Evolutionary conservation across 2,329 filamentous ascomycete species (phyloP).

Genomic region (Colletotrichum eremochloae): DNA sequence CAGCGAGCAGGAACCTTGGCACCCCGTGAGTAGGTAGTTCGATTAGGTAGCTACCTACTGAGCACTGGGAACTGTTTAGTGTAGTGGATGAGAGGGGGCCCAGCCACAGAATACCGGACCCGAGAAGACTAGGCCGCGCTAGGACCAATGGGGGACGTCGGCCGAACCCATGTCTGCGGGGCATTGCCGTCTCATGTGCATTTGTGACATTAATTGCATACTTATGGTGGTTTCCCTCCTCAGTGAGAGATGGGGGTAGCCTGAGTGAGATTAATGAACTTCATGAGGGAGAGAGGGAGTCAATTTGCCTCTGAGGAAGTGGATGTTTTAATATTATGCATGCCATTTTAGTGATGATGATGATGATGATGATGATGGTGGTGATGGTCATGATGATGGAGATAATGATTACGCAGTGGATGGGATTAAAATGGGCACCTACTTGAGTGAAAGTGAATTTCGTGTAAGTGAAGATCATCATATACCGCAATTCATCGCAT

Average conservation of each 20-base stretch:
- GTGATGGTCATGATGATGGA: background rate
- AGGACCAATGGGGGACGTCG: slow-evolving; percentile 27
- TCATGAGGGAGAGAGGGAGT: background rate
- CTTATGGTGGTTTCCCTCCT: background rate
- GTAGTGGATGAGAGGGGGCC: background rate
- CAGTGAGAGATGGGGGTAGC: background rate
- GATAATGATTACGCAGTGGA: background rate
- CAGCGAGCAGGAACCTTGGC: slow-evolving; percentile 32
- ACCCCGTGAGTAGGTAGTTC: background rate
- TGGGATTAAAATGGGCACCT: background rate
- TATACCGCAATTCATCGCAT: background rate
- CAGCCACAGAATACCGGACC: slow-evolving; percentile 21
- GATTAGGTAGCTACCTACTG: background rate
- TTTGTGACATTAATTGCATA: slow-evolving; percentile 36
- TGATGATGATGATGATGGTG: background rate
- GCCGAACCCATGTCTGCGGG: slow-evolving; percentile 30
- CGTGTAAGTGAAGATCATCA: slow-evolving; percentile 24
- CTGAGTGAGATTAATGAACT: background rate
- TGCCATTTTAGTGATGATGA: background rate
- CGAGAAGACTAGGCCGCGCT: slow-evolving; percentile 17
- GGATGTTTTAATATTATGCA: no score
- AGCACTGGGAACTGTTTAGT: background rate
- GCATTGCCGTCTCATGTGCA: slow-evolving; percentile 30
- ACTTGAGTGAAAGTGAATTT: slow-evolving; percentile 17
- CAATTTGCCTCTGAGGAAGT: background rate